These are phyloP conservation scores for Stephanodiscus triporus DNA, from an alignment of 108 stramenopile genomes.

Conservation along the genomic window DNA sequence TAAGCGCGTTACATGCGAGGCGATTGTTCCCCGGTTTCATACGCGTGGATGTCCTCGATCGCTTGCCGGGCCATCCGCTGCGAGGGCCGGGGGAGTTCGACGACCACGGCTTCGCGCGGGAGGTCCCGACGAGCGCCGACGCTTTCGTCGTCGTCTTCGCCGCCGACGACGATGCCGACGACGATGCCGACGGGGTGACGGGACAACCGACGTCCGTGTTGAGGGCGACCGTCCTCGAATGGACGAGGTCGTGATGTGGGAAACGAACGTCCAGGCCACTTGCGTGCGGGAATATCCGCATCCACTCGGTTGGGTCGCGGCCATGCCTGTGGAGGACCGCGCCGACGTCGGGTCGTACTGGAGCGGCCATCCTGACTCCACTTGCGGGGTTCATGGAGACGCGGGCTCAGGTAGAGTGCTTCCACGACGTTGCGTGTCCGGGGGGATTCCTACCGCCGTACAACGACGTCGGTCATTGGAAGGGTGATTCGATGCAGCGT, in stretches of 20 bases:
- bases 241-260: constrained; percentile 72
- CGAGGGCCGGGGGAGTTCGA: constrained; percentile 34
- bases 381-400: constrained; percentile 87
- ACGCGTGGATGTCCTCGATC: constrained; percentile 64
- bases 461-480: constrained; percentile 47
- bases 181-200: no score
- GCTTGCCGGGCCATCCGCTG: constrained; percentile 31
- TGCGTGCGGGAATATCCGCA: constrained; percentile 63
- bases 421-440: constrained; percentile 59
- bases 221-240: constrained; percentile 33
- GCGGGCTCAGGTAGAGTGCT: constrained; percentile 66
- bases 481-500: constrained; percentile 63
- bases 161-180: no score
- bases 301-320: constrained; percentile 46
- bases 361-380: constrained; percentile 59
- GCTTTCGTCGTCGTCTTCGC: constrained; percentile 44
- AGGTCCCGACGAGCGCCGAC: constrained; percentile 69
- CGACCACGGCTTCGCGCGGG: constrained; percentile 37
- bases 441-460: constrained; percentile 78
- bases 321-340: constrained; percentile 49
- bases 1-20: constrained; percentile 59
- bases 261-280: constrained; percentile 68
- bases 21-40: constrained; percentile 74
- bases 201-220: background rate
- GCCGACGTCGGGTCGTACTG: constrained; percentile 69